phyloP scores from a whole-genome alignment of 345 rosid genomes.

The Kandelia obovata region DNA sequence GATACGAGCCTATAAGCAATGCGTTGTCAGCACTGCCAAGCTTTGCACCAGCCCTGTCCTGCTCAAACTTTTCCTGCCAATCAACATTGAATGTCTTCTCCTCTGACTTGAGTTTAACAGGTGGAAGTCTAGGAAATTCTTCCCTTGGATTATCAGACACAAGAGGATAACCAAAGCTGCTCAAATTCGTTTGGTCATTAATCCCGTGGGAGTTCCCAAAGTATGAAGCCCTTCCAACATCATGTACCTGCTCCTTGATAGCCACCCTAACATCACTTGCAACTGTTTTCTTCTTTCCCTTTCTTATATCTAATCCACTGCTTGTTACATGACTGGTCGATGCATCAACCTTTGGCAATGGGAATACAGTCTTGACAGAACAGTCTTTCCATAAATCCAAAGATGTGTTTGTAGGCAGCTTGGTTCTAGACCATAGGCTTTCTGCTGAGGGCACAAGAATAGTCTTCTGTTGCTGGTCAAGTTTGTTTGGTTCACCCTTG shows the following conservation, averaged over 20 bases:
- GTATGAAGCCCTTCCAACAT: slow-evolving; percentile 77
- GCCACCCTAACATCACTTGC: slow-evolving; percentile 45
- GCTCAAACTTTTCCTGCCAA: slow-evolving; percentile 90
- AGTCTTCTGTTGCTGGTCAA: slow-evolving; percentile 39
- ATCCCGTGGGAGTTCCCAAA: slow-evolving; percentile 56
- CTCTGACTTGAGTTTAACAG: slow-evolving; percentile 92
- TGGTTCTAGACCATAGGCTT: slow-evolving; percentile 48
- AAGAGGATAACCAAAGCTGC: slow-evolving; percentile 49
- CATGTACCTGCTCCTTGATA: slow-evolving; percentile 88
- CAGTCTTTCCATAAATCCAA: slow-evolving; percentile 68
- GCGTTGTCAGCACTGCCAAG: slow-evolving; percentile 54
- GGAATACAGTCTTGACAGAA: slow-evolving; percentile 69
- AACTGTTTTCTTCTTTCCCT: slow-evolving; percentile 62
- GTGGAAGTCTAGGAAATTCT: slow-evolving; percentile 92
- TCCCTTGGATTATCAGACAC: slow-evolving; percentile 61
- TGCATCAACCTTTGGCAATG: slow-evolving; percentile 50
- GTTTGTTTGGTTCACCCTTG: slow-evolving; percentile 41
- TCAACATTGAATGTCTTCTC: slow-evolving; percentile 61
- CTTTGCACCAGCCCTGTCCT: slow-evolving; percentile 54
- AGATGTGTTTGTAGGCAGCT: slow-evolving; percentile 41
- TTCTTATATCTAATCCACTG: slow-evolving; percentile 49
- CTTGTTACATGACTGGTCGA: slow-evolving; percentile 43
- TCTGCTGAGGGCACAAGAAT: slow-evolving; percentile 30
- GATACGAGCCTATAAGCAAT: slow-evolving; percentile 77
- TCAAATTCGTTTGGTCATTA: slow-evolving; percentile 47